A percentile compares a stretch with the other conserved stretches of the same genome.
phyloP scores from a whole-genome alignment of 1,284 basidiomycete species.

The Apiotrichum montevideense region DNA sequence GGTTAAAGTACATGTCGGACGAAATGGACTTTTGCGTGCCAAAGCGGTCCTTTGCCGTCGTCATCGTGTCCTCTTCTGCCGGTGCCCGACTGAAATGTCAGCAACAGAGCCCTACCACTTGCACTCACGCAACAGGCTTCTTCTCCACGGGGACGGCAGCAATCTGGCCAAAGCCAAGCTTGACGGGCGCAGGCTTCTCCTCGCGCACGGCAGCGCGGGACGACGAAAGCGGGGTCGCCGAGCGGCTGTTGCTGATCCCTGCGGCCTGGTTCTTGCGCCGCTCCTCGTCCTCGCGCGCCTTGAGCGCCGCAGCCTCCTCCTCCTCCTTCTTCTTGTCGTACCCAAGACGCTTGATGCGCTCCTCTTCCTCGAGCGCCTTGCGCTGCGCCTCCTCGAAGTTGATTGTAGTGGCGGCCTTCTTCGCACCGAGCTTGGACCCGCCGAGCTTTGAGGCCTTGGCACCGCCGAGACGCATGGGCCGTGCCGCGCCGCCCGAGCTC shows the following conservation, averaged over 20 bases:
- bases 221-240: conserved; percentile 10
- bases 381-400: conserved; percentile 88
- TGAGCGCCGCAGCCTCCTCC: conserved; percentile 49
- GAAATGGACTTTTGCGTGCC: conserved; percentile 87
- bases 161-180: conserved; percentile 77
- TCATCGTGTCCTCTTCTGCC: conserved; percentile 59
- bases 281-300: conserved; percentile 53
- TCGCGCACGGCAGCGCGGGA: conserved; percentile 30
- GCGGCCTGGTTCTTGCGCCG: conserved; percentile 52
- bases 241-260: conserved; percentile 17
- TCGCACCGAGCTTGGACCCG: conserved; percentile 62
- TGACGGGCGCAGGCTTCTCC: conserved; percentile 38
- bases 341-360: conserved; percentile 74
- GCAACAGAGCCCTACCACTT: neutral
- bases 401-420: conserved; percentile 66
- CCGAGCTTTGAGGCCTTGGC: conserved; percentile 52
- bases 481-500: conserved; percentile 44
- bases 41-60: conserved; percentile 83
- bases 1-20: conserved; percentile 95
- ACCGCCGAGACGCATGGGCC: conserved; percentile 49
- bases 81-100: conserved; percentile 22
- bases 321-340: conserved; percentile 79
- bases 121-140: conserved; percentile 46
- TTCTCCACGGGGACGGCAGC: conserved; percentile 47
- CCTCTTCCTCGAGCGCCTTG: conserved; percentile 80